phyloP scores from a whole-genome alignment of 2,329 filamentous ascomycete genomes.

The Aureobasidium uvarum region DNA sequence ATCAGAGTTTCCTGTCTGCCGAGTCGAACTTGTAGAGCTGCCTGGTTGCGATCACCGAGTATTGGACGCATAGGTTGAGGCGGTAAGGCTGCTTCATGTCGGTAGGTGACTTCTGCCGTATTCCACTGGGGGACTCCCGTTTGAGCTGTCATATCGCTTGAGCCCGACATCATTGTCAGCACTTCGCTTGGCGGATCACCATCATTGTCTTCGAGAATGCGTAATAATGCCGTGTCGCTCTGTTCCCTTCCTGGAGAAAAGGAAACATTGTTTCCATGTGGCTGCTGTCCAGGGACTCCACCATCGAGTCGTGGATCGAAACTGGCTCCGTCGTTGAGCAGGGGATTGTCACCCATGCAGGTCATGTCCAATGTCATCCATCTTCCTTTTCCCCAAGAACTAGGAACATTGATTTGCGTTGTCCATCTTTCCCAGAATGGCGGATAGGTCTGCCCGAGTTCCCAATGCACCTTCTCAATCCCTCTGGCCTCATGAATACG shows the following conservation, averaged over 20 bases:
- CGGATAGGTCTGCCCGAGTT: background rate
- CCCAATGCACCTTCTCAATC: slow-evolving; percentile 62
- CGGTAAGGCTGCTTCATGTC: background rate
- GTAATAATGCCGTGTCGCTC: background rate
- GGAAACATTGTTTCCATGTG: background rate
- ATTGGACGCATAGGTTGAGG: background rate
- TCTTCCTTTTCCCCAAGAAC: slow-evolving; percentile 37
- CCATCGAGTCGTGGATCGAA: slow-evolving; percentile 36
- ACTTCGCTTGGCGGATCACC: background rate
- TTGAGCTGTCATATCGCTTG: slow-evolving; percentile 9
- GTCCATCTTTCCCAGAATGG: slow-evolving; percentile 43
- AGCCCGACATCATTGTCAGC: background rate
- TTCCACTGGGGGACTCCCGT: background rate
- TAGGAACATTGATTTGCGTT: slow-evolving; percentile 56
- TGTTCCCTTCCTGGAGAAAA: background rate
- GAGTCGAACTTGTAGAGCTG: background rate
- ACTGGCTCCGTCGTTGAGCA: slow-evolving; percentile 34
- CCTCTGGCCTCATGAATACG: slow-evolving; percentile 70
- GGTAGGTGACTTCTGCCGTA: background rate
- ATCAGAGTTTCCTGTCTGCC: slow-evolving; percentile 64
- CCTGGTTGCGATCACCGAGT: background rate
- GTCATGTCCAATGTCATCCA: background rate
- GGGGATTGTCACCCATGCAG: background rate
- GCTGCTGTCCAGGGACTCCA: slow-evolving; percentile 1
- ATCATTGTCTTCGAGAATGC: background rate